Base-by-base conservation (phyloP, 1,139 yeast genomes). In the Geotrichum citri-aurantii region DNA sequence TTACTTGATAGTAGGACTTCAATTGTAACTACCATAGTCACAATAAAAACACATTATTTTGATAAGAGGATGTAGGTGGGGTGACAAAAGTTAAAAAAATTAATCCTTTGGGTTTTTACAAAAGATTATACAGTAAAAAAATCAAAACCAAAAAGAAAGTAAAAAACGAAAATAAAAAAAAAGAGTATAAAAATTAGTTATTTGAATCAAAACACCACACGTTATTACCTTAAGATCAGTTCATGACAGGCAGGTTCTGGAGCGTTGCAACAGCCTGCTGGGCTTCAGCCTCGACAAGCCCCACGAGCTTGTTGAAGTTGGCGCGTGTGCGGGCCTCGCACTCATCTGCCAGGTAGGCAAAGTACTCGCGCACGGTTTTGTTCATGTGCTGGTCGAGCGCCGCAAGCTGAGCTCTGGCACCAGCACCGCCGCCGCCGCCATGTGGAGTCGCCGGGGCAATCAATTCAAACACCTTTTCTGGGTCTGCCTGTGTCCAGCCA, bases 341-440 rank as follows among this genome's bases (percentile, higher is more conserved):
- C 48, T 62, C 60, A 23, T 66, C 68, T 3, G 74, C 70, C 66
- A 81, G 79, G 64, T 79, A 76, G 52, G 69, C 70, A 23, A 88
- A 73, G 96, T 96, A 90, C 62, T 86, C 82, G 55, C 78, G 78
- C 19, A 90, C 80, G 0, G 89, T 83, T 86, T 86, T 82, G 29
- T 81, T 77, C 65, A 86, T 77, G 66, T 87, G 92, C 21, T 48
- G 37, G 21, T 55, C 48, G 26, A 65, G 67, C n/a, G 63, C 59
- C 21, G 76, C 51, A 5, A 31, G 47, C 11, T 33, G 44, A 27
- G 26, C 24, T n/a, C 29, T 19, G 40, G 50, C 46, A 21, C 19
- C n/a, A 12, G n/a, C 31, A 14, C 23, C 14, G 26, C 31, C 33
- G 29, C 12, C 14, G 21, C n/a, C 10, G 11, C n/a, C 12, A 37